These are phyloP conservation scores for Globisporangium echinulatum DNA, from an alignment of 352 stramenopile genomes.

Conservation along the genomic window DNA sequence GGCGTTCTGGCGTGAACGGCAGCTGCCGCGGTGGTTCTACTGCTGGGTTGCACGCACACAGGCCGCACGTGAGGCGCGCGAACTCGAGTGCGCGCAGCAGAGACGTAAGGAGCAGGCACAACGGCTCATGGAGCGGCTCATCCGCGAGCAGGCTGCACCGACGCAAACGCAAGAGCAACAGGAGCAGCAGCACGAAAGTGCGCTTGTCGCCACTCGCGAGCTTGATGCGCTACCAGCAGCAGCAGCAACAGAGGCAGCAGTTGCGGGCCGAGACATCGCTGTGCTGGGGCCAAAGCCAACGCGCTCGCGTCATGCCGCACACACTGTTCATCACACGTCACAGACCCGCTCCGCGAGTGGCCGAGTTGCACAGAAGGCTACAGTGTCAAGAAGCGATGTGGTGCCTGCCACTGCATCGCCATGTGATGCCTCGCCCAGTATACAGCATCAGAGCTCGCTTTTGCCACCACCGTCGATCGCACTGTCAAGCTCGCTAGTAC, in stretches of 20 bases:
- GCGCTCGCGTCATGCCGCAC: too few relatives aligned
- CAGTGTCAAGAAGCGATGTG: too few relatives aligned
- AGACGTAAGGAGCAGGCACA: conserved; percentile 31
- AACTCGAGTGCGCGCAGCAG: conserved; percentile 16
- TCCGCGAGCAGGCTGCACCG: conserved; percentile 11
- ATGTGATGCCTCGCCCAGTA: too few relatives aligned
- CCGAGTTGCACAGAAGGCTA: too few relatives aligned
- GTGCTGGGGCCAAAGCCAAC: too few relatives aligned
- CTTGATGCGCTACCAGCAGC: not conserved
- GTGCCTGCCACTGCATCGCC: too few relatives aligned
- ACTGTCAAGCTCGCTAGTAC: not conserved
- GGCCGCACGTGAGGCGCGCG: conserved; percentile 23
- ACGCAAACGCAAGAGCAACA: not conserved
- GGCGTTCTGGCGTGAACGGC: conserved; percentile 26
- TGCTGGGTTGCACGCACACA: conserved; percentile 24
- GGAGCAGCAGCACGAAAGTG: not conserved
- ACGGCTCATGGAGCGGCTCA: conserved; percentile 31
- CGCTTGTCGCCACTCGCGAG: too few relatives aligned
- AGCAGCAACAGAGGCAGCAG: not conserved
- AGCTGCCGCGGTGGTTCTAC: conserved; percentile 46
- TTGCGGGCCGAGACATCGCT: too few relatives aligned
- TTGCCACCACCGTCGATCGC: not conserved
- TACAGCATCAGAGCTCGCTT: too few relatives aligned
- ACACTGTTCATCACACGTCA: too few relatives aligned
- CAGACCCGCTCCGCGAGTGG: too few relatives aligned